These are phyloP conservation scores for Nakazawaea holstii DNA, from an alignment of 805 yeast species.

Conservation along the genomic window DNA sequence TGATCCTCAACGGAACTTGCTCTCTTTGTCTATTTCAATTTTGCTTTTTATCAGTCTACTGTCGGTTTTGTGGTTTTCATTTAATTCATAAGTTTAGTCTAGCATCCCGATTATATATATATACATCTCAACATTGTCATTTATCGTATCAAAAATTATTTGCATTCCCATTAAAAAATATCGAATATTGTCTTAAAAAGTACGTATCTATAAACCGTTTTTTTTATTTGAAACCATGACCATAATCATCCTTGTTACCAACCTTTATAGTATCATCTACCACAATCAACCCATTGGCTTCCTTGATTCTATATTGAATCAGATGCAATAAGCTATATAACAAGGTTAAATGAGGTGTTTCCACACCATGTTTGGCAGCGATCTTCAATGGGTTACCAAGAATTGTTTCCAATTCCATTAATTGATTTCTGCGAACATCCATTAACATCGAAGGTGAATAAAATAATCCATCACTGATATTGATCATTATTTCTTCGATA, in stretches of 20 bases:
- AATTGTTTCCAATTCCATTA: slow-evolving; percentile 36
- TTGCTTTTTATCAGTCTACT: too few species aligned
- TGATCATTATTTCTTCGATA: slow-evolving; percentile 27
- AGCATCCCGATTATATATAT: not conserved
- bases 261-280: slow-evolving; percentile 19
- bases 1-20: not conserved
- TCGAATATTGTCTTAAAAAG: not conserved
- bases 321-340: slow-evolving; percentile 53
- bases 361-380: slow-evolving; percentile 32
- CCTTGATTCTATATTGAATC: slow-evolving; percentile 57
- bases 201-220: not conserved
- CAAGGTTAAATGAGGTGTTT: slow-evolving; percentile 51
- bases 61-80: too few species aligned
- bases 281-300: slow-evolving; percentile 38
- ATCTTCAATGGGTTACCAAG: slow-evolving; percentile 32
- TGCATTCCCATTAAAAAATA: too few species aligned
- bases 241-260: slow-evolving; percentile 12
- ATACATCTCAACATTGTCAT: slow-evolving; percentile 1
- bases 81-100: not conserved
- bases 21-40: not conserved
- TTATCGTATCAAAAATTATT: not conserved
- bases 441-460: slow-evolving; percentile 42
- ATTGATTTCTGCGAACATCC: slow-evolving; percentile 31
- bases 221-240: slow-evolving; percentile 15
- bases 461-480: slow-evolving; percentile 30